Base-by-base conservation (phyloP, 2,329 filamentous ascomycete genomes). In the Paecilomyces variotii region DNA sequence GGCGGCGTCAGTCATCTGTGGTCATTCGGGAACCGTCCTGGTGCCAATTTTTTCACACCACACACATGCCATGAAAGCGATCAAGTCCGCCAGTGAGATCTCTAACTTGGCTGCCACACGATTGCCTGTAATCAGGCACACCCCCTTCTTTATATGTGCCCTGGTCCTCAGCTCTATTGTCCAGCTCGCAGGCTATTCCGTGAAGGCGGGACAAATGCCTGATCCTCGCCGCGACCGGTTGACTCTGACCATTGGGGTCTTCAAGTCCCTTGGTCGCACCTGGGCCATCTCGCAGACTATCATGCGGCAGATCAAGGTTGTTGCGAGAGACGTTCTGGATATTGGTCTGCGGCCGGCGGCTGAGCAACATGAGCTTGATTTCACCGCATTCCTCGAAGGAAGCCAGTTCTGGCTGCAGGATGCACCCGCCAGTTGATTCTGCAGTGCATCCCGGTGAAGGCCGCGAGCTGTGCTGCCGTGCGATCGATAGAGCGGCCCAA, bases 121-220 rank as follows among this genome's bases (percentile, higher is more conserved):
- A 14, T 64, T 69, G 56, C 82, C 86, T 0, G 77, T 93, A 1
- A 80, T 87, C 3, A 84, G 84, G 32, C 90, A 96, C 74, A 91
- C 86, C 0, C 90, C 91, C 59, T 92, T 93, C 74, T 91, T 94
- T 76, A 89, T 87, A 34, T 94, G 90, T 69, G 87, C 89, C 45
- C 79, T 94, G 55, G 89, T 89, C 1, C 78, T 93, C 56, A 88
- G 87, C 19, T 90, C 89, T 5, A 88, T 92, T 65, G 88, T 93
- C 3, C 89, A 94, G 67, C 80, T 95, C 26, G 90, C 87, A 57
- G 89, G 89, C 62, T 96, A 90, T 84, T 85, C 83, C 4, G 78
- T 79, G 65, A 78, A 76, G 54, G 68, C 87, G 79, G 56, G 72
- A 12, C 78, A 87, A 24, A 84, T 83, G 68, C 83, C 82, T 57